Conservation (phyloP, 345 rosid species). For the Psidium guajava region DNA sequence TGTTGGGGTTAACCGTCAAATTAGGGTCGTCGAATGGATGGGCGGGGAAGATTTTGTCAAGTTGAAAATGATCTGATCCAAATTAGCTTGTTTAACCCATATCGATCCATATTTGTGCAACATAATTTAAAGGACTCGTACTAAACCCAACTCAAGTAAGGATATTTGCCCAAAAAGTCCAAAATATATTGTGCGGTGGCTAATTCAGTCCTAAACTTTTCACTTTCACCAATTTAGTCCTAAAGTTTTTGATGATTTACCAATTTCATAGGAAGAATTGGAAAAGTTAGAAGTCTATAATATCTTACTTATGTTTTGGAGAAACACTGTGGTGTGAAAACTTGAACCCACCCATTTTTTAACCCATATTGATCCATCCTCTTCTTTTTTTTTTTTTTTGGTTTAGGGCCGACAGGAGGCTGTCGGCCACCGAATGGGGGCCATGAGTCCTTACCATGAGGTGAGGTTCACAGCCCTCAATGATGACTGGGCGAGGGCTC, state of each 20-base stretch:
- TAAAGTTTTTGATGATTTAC: fast-evolving
- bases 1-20: not conserved
- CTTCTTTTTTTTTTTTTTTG: no score
- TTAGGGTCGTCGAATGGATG: not conserved
- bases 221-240: fast-evolving
- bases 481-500: no score
- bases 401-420: no score
- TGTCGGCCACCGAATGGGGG: no score
- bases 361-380: no score
- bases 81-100: not conserved
- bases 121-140: no score
- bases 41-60: not conserved
- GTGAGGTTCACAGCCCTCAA: no score
- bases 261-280: fast-evolving
- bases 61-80: not conserved
- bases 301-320: no score
- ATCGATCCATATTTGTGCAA: not conserved
- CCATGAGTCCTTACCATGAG: no score
- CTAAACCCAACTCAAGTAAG: not conserved
- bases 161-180: not conserved
- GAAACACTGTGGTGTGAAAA: no score
- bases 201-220: not conserved
- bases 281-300: no score
- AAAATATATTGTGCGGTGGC: fast-evolving
- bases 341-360: no score